These are phyloP conservation scores for Tuber calosporum DNA, from an alignment of 495 filamentous ascomycete genomes.

Conservation along the genomic window DNA sequence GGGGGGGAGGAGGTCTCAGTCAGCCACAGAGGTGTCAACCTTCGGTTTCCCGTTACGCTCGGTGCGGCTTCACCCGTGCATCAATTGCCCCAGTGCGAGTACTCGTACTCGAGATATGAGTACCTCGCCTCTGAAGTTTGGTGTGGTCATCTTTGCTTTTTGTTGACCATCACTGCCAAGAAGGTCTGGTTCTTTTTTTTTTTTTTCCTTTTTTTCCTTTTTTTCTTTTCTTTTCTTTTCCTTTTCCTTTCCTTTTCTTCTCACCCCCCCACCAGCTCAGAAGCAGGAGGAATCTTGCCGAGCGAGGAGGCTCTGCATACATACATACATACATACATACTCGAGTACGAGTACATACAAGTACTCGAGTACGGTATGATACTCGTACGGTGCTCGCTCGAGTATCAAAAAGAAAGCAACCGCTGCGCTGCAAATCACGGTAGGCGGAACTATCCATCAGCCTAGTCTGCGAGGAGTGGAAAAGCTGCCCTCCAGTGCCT, in stretches of 20 bases:
- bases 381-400: no score
- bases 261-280: neutral
- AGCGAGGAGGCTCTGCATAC: slow-evolving; percentile 11
- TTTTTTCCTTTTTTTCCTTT: no score
- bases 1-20: slow-evolving; percentile 24
- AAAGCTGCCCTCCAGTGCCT: neutral
- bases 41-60: slow-evolving; percentile 22
- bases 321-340: no score
- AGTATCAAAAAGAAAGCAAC: slow-evolving; percentile 24
- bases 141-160: slow-evolving; percentile 6
- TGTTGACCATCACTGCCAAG: neutral
- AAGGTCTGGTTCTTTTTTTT: neutral
- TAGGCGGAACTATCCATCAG: slow-evolving; percentile 35
- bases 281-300: slow-evolving; percentile 3
- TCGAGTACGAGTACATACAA: no score
- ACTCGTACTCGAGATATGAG: no score
- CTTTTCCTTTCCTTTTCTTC: no score
- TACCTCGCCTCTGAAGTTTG: slow-evolving; percentile 1
- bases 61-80: slow-evolving; percentile 6
- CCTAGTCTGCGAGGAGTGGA: neutral
- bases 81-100: neutral
- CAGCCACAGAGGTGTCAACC: slow-evolving; percentile 38
- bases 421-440: slow-evolving; percentile 26
- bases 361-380: no score
- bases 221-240: no score